Base-by-base conservation (phyloP, 2,329 filamentous ascomycete genomes). In the Botrytis pseudocinerea region DNA sequence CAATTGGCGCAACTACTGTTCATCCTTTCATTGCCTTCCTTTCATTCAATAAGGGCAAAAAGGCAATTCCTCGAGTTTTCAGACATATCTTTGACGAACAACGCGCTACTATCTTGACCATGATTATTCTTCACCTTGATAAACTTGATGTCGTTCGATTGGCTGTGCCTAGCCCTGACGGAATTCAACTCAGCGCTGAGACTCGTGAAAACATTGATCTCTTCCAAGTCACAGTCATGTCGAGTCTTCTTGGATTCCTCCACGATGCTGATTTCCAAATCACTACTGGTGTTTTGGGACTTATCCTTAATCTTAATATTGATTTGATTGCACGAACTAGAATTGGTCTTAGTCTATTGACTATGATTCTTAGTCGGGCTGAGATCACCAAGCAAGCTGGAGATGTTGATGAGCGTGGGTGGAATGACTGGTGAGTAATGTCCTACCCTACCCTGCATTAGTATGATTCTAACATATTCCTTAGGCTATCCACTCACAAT, bases 11-110 rank as follows among this genome's bases (percentile, higher is more conserved):
- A 63, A 93, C 91, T 70, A 89, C 92, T 6, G 87, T 90, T 28
- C 96, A 99, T 82, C 96, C 96, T 0, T 99, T 99, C 83, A 98
- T 99, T 78, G 93, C 95, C 64, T 95, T 99, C 82, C 85, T 99
- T 64, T 97, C 95, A 7, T 97, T 96, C 80, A 90, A 91, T 77
- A 99, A 99, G 85, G 96, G 96, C 80, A 98, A 98, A 85, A 97
- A 96, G 85, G 93, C 93, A 2, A 94, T 99, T 74, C 94, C 94
- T 68, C 93, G 96, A 72, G 93, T 98, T 70, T 98, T 98, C 88
- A 92, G 94, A 61, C 94, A 98, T 80, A 93, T 98, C 70, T 92
- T 93, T 76, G 92, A 95, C 75, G 93, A 98, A 80, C 95, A 98
- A 83, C 93, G 95, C 68, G 95, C 96, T 35, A 98, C 95, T 1